phyloP scores from a whole-genome alignment of 768 basidiomycete species.

The Hygrophorus pudorinus region DNA sequence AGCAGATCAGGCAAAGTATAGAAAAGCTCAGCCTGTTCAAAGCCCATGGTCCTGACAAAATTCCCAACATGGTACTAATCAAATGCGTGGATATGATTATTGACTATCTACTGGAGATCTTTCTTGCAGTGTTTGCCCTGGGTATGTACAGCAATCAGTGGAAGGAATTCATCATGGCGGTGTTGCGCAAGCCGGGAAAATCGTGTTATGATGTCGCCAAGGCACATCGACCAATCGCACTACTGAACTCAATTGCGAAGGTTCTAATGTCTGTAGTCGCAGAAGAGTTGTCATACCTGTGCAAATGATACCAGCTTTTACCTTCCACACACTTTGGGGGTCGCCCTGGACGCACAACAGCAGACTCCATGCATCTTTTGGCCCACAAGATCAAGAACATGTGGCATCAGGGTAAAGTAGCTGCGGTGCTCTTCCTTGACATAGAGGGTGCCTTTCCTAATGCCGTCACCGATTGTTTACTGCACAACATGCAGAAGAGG shows the following conservation, averaged over 20 bases:
- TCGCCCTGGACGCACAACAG: constrained; percentile 25
- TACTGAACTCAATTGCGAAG: constrained; percentile 23
- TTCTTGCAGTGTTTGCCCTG: constrained; percentile 8
- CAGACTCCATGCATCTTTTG: constrained; percentile 24
- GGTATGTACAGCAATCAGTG: constrained; percentile 9
- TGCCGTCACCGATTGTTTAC: constrained; percentile 18
- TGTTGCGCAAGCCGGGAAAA: constrained; percentile 25
- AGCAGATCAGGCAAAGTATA: constrained; percentile 8
- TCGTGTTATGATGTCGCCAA: constrained; percentile 22
- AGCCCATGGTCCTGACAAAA: constrained; percentile 16
- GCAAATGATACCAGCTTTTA: constrained; percentile 22
- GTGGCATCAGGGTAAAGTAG: constrained; percentile 25
- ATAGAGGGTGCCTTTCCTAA: constrained; percentile 35
- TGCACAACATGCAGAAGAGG: constrained; percentile 20
- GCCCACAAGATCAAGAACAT: constrained; percentile 24
- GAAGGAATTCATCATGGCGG: constrained; percentile 18
- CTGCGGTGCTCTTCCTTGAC: constrained; percentile 27
- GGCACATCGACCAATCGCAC: constrained; percentile 27
- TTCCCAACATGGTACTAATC: constrained; percentile 17
- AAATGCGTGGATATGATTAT: constrained; percentile 6
- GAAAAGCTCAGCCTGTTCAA: constrained; percentile 11
- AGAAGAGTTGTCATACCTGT: constrained; percentile 14
- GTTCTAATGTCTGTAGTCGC: constrained; percentile 15
- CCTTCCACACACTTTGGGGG: constrained; percentile 28
- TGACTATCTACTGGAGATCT: constrained; percentile 11